Base-by-base conservation (phyloP, 1,284 basidiomycete species). In the Trichosporon asahii region DNA sequence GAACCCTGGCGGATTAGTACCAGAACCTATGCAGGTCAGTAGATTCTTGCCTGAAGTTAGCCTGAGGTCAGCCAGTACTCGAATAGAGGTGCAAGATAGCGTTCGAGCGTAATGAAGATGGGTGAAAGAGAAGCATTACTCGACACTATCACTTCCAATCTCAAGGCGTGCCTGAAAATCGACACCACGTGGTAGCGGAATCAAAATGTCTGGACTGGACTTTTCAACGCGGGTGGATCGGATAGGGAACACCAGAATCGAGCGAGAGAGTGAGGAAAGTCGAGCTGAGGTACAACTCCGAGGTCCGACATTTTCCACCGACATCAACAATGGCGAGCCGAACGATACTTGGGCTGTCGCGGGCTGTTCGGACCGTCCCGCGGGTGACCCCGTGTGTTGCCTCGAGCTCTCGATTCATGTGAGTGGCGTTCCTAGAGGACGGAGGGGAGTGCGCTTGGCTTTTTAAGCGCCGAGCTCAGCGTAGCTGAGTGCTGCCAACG, bases 301-400 rank as follows among this genome's bases (percentile, higher is more conserved):
- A 61, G 57, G 57, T 61, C 57, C 57, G 57, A 61, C 57, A 31
- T 61, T 61, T 61, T 61, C 27, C 57, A 61, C 57, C 57, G 57
- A 61, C 27, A 61, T 31, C 57, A 31, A 61, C 57, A 29, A 61
- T 61, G 57, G 57, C 27, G 29, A 61, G 57, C 57, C 27, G 57
- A 23, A 61, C 27, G 29, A 27, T 61, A 61, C 18, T 61, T n/a
- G 57, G 57, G 7, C 57, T 61, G 15, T 29, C 57, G 57, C 57
- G 57, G 27, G 57, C 29, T 8, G 57, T 23, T 15, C 57, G 57
- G 57, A 31, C 27, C 12, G 57, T 27, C 6, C 57, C 57, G 27
- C 27, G 27, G 27, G 57, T 61, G 27, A 61, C 27, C 27, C 57
- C 29, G 57, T 61, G 57, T 21, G 57, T 61, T n/a, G 57, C 57